Evolutionary conservation across 1,284 basidiomycete species (phyloP).

Genomic region (Porogramme epimiltina): DNA sequence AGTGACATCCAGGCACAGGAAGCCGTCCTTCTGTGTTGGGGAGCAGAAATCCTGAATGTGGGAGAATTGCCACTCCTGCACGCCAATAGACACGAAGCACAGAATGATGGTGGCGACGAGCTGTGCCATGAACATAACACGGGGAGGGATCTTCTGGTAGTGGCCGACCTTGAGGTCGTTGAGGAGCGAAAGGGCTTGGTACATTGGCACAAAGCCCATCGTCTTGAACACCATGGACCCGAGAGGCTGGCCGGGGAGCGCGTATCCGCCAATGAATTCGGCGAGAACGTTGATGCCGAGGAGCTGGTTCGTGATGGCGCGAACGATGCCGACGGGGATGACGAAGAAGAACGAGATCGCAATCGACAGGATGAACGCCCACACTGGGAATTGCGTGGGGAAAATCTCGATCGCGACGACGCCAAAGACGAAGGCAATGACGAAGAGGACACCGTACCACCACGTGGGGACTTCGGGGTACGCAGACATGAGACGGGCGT

Average conservation of each 20-base stretch:
- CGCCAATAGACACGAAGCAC: constrained; percentile 57
- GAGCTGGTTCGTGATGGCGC: constrained; percentile 83
- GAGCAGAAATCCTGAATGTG: constrained; percentile 77
- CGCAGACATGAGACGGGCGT: constrained; percentile 79
- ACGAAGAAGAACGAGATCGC: constrained; percentile 56
- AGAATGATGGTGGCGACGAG: constrained; percentile 63
- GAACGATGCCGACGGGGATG: constrained; percentile 80
- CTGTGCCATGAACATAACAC: constrained; percentile 76
- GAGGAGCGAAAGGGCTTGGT: constrained; percentile 62
- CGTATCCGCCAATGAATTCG: constrained; percentile 78
- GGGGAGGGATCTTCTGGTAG: constrained; percentile 86
- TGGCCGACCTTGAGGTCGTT: constrained; percentile 79
- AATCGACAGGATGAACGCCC: constrained; percentile 67
- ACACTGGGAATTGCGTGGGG: constrained; percentile 75
- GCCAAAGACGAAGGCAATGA: constrained; percentile 61
- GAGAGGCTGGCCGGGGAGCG: constrained; percentile 75
- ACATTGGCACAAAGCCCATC: constrained; percentile 62
- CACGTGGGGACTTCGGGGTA: constrained; percentile 81
- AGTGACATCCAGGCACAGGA: constrained; percentile 67
- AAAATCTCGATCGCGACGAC: constrained; percentile 68
- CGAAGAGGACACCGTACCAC: constrained; percentile 72
- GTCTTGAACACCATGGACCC: constrained; percentile 86
- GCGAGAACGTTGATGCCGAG: constrained; percentile 70
- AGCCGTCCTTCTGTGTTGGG: constrained; percentile 56
- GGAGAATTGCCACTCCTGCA: constrained; percentile 76